A percentile compares a stretch with the other conserved stretches of the same genome.
phyloP scores from a whole-genome alignment of 768 basidiomycete genomes.

The Xerocomellus dryophilus region DNA sequence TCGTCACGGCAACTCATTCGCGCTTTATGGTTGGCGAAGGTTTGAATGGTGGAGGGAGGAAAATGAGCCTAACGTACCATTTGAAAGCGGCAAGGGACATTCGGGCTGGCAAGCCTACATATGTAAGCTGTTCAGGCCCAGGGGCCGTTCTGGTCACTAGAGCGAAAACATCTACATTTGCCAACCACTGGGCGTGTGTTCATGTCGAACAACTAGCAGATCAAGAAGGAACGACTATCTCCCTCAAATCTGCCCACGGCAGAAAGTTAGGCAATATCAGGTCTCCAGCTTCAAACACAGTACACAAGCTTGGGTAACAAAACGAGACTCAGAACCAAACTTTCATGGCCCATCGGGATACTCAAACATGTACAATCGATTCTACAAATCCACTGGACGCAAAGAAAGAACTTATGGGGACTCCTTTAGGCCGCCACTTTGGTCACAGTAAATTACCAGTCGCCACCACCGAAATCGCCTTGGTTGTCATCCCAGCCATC shows the following conservation, averaged over 20 bases:
- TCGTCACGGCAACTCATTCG: slow-evolving; percentile 7
- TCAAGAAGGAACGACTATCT: background rate
- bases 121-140: background rate
- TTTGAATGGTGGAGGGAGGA: background rate
- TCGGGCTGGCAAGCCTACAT: background rate
- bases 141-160: background rate
- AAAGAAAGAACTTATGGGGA: background rate
- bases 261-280: too few relatives aligned
- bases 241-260: too few relatives aligned
- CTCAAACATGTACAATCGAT: slow-evolving; percentile 3
- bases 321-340: background rate
- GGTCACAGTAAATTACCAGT: slow-evolving; percentile 6
- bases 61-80: background rate
- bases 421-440: background rate
- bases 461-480: background rate
- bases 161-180: too few relatives aligned
- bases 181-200: too few relatives aligned
- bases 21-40: background rate
- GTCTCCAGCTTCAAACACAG: too few relatives aligned
- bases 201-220: too few relatives aligned
- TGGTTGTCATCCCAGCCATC: slow-evolving; percentile 21
- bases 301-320: background rate
- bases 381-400: slow-evolving; percentile 18
- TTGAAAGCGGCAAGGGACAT: background rate
- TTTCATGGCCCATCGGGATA: background rate